Evolutionary conservation across 1,284 basidiomycete species (phyloP).

Genomic region (Neonothopanus nambi): DNA sequence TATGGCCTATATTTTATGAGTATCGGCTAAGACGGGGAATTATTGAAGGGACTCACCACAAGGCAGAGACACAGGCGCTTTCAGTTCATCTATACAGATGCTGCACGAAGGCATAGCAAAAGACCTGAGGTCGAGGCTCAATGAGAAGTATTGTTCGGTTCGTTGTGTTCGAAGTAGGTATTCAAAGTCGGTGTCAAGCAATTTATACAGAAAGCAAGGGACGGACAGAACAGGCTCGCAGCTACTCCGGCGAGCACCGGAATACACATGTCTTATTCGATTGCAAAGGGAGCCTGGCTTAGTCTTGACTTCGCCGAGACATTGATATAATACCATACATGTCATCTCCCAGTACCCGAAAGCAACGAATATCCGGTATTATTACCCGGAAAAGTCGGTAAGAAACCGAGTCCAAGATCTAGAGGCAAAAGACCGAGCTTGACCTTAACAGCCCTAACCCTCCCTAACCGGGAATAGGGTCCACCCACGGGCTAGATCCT

Average conservation of each 20-base stretch:
- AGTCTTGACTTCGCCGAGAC: constrained; percentile 3
- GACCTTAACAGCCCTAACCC: too few species aligned
- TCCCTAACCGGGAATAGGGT: too few species aligned
- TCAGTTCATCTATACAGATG: constrained; percentile 53
- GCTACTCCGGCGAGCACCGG: constrained; percentile 7
- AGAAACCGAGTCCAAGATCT: too few species aligned
- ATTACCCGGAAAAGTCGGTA: background rate
- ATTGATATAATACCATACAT: background rate
- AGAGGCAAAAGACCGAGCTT: background rate
- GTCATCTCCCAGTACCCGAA: background rate
- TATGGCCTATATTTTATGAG: constrained; percentile 44
- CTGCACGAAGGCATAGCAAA: constrained; percentile 37
- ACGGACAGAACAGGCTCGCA: background rate
- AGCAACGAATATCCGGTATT: background rate
- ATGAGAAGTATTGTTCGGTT: too few species aligned
- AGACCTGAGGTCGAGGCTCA: too few species aligned
- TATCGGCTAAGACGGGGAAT: background rate
- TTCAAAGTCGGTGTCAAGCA: constrained; percentile 38
- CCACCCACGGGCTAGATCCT: too few species aligned
- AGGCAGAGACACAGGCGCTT: constrained; percentile 56
- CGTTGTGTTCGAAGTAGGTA: background rate
- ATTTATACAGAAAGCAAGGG: constrained; percentile 43
- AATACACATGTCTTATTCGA: background rate
- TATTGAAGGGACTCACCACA: constrained; percentile 48
- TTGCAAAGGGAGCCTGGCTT: background rate